Evolutionary conservation across 352 stramenopile genomes (phyloP).

Genomic region (Globisporangium nagaii): DNA sequence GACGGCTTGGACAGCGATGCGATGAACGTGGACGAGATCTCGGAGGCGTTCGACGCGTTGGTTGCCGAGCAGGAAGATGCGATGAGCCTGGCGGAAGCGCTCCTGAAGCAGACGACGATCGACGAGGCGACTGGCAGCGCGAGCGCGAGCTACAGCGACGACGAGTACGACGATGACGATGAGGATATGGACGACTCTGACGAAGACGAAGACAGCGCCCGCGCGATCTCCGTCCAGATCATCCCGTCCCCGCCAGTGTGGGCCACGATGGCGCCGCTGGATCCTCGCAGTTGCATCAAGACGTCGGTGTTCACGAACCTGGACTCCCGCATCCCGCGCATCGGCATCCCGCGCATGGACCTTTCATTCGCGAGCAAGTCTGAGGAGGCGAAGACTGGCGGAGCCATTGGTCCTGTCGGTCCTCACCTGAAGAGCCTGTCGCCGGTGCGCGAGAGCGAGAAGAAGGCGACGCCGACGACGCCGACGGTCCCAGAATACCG

Average conservation of each 20-base stretch:
- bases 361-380: constrained; percentile 31
- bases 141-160: constrained; percentile 24
- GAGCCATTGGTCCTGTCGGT: background rate
- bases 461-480: too few species aligned
- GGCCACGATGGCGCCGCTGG: constrained; percentile 49
- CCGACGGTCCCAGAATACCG: constrained; percentile 32
- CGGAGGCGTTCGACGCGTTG: constrained; percentile 54
- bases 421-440: constrained; percentile 24
- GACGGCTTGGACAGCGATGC: constrained; percentile 57
- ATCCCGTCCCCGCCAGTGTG: constrained; percentile 49
- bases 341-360: constrained; percentile 70
- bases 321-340: constrained; percentile 66
- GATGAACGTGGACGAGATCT: constrained; percentile 72
- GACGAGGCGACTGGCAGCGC: constrained; percentile 46
- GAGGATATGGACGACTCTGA: constrained; percentile 22
- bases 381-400: constrained; percentile 14
- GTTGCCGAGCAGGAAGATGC: constrained; percentile 37
- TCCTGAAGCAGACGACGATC: constrained; percentile 20
- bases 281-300: constrained; percentile 73
- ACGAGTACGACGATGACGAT: constrained; percentile 22
- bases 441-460: constrained; percentile 43
- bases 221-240: constrained; percentile 25
- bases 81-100: constrained; percentile 16
- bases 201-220: constrained; percentile 13
- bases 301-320: constrained; percentile 73